Evolutionary conservation across 257 asterid genomes (phyloP).

Genomic region (Salvia rosmarinus): DNA sequence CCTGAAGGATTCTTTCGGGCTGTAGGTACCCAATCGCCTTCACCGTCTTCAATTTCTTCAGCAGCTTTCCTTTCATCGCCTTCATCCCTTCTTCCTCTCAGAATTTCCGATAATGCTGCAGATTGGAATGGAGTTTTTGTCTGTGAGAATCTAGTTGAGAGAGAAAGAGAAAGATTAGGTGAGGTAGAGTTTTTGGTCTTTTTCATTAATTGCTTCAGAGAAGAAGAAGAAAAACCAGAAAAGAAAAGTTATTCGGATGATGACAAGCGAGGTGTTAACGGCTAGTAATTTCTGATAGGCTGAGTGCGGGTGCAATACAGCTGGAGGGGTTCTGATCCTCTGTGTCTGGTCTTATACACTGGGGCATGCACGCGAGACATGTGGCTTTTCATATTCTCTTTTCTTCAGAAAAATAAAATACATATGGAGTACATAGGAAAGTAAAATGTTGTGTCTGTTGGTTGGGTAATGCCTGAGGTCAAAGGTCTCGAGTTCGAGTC

Average conservation of each 20-base stretch:
- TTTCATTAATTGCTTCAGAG: constrained; percentile 32
- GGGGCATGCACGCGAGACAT: background rate
- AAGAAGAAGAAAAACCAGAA: background rate
- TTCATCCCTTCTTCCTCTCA: constrained; percentile 47
- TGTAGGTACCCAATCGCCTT: constrained; percentile 71
- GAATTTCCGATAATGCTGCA: constrained; percentile 4
- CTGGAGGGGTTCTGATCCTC: constrained; percentile 20
- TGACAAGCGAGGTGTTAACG: constrained; percentile 47
- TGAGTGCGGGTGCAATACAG: constrained; percentile 54
- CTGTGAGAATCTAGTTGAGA: constrained; percentile 23
- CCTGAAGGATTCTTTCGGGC: constrained; percentile 70
- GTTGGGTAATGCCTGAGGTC: too few species aligned
- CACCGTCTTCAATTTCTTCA: constrained; percentile 78
- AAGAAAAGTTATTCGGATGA: background rate
- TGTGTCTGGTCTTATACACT: background rate
- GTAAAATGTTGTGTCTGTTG: too few species aligned
- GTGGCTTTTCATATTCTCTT: background rate
- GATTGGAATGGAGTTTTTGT: background rate
- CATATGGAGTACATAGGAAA: too few species aligned
- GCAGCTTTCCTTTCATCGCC: constrained; percentile 75
- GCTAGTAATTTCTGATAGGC: constrained; percentile 56
- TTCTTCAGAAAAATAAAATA: too few species aligned
- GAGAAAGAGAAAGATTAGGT: background rate
- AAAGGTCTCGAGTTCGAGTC: too few species aligned
- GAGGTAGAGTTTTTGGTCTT: background rate